These are phyloP conservation scores for Mycosphaerella sp. DNA, from an alignment of 2,329 filamentous ascomycete species.

Conservation along the genomic window DNA sequence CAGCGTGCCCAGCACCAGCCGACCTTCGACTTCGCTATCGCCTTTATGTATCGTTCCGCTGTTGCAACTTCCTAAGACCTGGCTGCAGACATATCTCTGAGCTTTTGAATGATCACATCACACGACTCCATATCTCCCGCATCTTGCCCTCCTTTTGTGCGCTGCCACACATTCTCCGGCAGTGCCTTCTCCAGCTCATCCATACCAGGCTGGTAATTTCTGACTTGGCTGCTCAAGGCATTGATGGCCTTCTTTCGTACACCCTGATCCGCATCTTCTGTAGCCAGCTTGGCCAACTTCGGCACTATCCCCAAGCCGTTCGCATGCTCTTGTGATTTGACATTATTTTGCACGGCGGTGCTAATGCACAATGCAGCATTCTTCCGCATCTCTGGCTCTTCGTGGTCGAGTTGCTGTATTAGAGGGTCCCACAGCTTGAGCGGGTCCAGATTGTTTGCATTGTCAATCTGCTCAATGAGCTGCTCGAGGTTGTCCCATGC, in stretches of 20 bases:
- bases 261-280: slow-evolving; percentile 52
- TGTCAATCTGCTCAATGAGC: slow-evolving; percentile 86
- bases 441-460: slow-evolving; percentile 85
- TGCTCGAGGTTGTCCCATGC: slow-evolving; percentile 96
- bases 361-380: slow-evolving; percentile 94
- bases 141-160: slow-evolving; percentile 56
- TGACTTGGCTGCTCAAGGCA: slow-evolving; percentile 74
- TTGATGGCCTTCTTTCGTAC: slow-evolving; percentile 84
- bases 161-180: slow-evolving; percentile 52
- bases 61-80: slow-evolving; percentile 3
- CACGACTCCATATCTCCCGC: slow-evolving; percentile 82
- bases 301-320: slow-evolving; percentile 60
- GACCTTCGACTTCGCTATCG: not conserved
- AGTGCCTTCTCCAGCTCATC: slow-evolving; percentile 61
- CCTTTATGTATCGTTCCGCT: not conserved
- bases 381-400: slow-evolving; percentile 64
- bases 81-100: slow-evolving; percentile 28
- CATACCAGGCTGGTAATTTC: slow-evolving; percentile 79
- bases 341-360: slow-evolving; percentile 95
- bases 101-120: slow-evolving; percentile 44
- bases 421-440: slow-evolving; percentile 78
- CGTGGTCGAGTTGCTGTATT: slow-evolving; percentile 59
- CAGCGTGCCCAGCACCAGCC: not conserved
- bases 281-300: slow-evolving; percentile 59
- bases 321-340: slow-evolving; percentile 69